Evolutionary conservation across 768 basidiomycete genomes (phyloP).

Genomic region (Polyporus arcularius): DNA sequence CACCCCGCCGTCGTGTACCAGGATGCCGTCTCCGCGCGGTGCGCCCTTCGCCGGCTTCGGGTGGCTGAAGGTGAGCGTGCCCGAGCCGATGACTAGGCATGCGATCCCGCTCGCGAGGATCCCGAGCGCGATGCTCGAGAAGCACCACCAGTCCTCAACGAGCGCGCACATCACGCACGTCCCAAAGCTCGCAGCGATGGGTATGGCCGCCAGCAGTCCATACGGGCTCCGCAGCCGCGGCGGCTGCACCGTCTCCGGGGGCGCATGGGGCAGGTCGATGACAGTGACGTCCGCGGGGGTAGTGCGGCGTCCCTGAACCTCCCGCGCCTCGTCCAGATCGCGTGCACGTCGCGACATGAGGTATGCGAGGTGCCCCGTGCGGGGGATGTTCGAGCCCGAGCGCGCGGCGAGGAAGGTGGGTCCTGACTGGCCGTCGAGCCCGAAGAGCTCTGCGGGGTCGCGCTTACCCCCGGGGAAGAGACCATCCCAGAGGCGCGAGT

Average conservation of each 20-base stretch:
- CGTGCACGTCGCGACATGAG: constrained; percentile 11
- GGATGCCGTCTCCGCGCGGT: constrained; percentile 9
- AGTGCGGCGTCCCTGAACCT: background rate
- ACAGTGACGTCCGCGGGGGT: constrained; percentile 3
- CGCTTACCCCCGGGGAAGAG: constrained; percentile 15
- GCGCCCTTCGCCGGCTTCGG: constrained; percentile 13
- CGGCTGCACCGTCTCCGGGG: background rate
- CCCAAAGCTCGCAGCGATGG: constrained; percentile 7
- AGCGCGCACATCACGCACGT: constrained; percentile 12
- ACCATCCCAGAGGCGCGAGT: constrained; percentile 15
- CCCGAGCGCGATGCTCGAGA: constrained; percentile 13
- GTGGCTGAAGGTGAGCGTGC: constrained; percentile 10
- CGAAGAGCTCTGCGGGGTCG: constrained; percentile 18
- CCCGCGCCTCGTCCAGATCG: background rate
- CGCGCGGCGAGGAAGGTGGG: constrained; percentile 16
- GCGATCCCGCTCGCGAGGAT: constrained; percentile 16
- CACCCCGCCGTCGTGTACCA: constrained; percentile 10
- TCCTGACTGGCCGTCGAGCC: constrained; percentile 11
- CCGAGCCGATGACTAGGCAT: constrained; percentile 16
- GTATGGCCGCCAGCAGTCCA: constrained; percentile 1
- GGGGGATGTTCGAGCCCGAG: constrained; percentile 4
- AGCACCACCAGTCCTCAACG: constrained; percentile 18
- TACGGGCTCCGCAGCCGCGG: background rate
- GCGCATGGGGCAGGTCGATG: constrained; percentile 3
- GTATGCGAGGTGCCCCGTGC: constrained; percentile 12